Percentiles rank a stretch among this genome's conserved stretches.
These are phyloP conservation scores for Eucalyptus sp. DNA, from an alignment of 345 rosid species.

Conservation along the genomic window DNA sequence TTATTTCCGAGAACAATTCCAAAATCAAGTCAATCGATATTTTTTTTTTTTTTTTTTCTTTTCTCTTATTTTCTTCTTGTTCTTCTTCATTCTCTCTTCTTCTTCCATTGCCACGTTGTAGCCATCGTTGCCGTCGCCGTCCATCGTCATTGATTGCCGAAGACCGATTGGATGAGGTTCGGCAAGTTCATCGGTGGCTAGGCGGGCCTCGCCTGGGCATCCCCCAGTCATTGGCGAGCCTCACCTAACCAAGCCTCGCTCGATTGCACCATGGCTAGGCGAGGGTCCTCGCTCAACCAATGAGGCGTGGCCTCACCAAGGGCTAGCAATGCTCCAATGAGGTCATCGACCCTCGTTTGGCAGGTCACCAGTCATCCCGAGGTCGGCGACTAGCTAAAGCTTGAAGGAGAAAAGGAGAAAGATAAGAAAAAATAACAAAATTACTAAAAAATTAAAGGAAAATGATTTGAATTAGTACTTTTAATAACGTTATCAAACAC, in stretches of 20 bases:
- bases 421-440: too few species aligned
- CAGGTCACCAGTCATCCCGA: accelerated
- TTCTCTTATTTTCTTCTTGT: too few species aligned
- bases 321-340: too few species aligned
- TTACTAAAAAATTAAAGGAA: too few species aligned
- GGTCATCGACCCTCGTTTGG: accelerated
- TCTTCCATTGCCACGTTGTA: accelerated
- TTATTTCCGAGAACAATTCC: accelerated
- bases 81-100: too few species aligned
- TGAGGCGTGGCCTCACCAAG: accelerated
- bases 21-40: too few species aligned
- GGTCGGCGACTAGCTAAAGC: accelerated
- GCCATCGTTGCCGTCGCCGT: accelerated
- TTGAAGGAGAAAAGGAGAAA: too few species aligned
- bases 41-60: too few species aligned
- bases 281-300: too few species aligned
- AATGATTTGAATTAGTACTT: too few species aligned
- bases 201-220: accelerated
- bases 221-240: accelerated
- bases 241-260: too few species aligned
- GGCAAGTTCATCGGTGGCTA: accelerated
- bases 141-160: accelerated
- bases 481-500: accelerated
- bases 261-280: accelerated
- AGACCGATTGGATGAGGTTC: accelerated